A percentile compares a stretch with the other conserved stretches of the same genome.
Conservation (phyloP, 2,329 filamentous ascomycete genomes). For the Fusarium praegraminearum region DNA sequence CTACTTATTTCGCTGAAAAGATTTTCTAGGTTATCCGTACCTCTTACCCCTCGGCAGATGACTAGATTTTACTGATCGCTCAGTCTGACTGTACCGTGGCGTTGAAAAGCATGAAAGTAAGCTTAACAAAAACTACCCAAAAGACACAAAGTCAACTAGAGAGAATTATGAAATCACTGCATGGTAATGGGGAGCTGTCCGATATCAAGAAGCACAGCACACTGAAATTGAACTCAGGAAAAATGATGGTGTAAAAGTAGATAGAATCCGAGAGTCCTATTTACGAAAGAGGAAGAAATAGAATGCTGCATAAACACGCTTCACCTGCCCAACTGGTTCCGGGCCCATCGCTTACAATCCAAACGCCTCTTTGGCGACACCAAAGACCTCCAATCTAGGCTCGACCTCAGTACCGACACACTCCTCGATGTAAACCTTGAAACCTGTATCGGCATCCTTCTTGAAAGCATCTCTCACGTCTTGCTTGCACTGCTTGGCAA, state of each 20-base stretch:
- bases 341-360: constrained; percentile 40
- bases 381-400: constrained; percentile 57
- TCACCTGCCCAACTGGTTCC: neutral
- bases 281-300: neutral
- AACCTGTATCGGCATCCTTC: constrained; percentile 57
- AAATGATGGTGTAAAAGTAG: neutral
- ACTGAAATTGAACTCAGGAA: neutral
- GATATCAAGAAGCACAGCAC: neutral
- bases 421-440: constrained; percentile 57
- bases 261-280: neutral
- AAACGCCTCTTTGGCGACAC: constrained; percentile 62
- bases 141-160: neutral
- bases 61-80: neutral
- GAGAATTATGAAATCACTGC: no score
- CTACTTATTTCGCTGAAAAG: neutral
- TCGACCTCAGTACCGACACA: constrained; percentile 58
- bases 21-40: neutral
- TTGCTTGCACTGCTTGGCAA: constrained; percentile 57
- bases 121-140: neutral
- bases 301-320: neutral
- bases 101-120: neutral
- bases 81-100: neutral
- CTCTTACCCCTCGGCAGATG: neutral
- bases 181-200: no score
- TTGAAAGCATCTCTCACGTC: constrained; percentile 52